Base-by-base conservation (phyloP, 768 basidiomycete genomes). In the Lentinula edodes region DNA sequence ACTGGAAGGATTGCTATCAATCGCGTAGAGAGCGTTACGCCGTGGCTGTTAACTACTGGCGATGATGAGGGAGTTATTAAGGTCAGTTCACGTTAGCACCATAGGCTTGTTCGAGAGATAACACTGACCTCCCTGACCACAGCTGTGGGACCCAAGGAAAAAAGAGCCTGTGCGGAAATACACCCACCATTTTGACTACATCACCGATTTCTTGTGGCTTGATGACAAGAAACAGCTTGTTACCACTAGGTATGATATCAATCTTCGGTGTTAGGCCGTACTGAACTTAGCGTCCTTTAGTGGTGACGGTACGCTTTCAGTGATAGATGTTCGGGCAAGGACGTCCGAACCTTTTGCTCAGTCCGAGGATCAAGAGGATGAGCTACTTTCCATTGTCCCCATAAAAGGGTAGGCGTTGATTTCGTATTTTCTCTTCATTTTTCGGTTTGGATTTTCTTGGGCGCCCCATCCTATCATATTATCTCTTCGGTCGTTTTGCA, bases 331-430 rank as follows among this genome's bases (percentile, higher is more conserved):
- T 28, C 85, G 95, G 61, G 87, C 91, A 16, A 93, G 88, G 66
- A 91, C 91, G 67, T 64, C 79, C 12, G 83, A 88, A 54, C 91
- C 92, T 1, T 74, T 91, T 62, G 88, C 89, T 1, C 90, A 94
- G 58, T 96, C 93, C 15, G 95, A 96, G 70, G 92, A 96, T 75
- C 95, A 98, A 71, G 95, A 97, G 68, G 95, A 98, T 70, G 95
- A 98, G 68, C 76, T 97, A 48, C 79, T 98, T 8, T 93, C 92
- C 5, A 84, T 94, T 48, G 86, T 89, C 36, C 72, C 92, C 15
- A 94, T 98, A 71, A 92, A 90, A 78, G 84, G 87, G 88, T 90
- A 68, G 35, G 81, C 41, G 38, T 43, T 28, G 23, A 73, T 61
- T 65, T 63, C 43, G 55, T 28, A n/a, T 61, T 28, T 61, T 62